phyloP scores from a whole-genome alignment of 129 eudicot species.

The Smallanthus sonchifolius region DNA sequence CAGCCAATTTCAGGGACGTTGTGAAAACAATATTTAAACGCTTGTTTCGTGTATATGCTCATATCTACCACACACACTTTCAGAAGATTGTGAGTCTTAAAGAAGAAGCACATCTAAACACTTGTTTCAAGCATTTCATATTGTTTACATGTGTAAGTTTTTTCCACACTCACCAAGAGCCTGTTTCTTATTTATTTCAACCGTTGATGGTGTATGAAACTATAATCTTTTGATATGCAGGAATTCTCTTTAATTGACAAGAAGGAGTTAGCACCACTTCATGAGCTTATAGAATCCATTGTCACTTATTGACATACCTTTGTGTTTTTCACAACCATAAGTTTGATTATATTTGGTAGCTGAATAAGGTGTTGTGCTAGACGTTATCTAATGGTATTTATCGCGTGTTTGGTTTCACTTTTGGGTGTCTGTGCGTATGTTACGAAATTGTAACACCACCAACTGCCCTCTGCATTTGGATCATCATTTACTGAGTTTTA shows the following conservation, averaged over 20 bases:
- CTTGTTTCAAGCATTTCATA: slow-evolving; percentile 97
- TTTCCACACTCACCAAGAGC: neutral
- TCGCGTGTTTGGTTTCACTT: slow-evolving; percentile 5
- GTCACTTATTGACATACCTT: slow-evolving; percentile 50
- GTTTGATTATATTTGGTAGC: slow-evolving; percentile 15
- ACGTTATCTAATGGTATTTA: slow-evolving; percentile 23
- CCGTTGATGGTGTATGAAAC: too few species aligned
- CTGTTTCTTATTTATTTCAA: neutral
- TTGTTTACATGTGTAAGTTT: slow-evolving; percentile 85
- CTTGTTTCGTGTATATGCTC: slow-evolving; percentile 92
- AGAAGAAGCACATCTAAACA: slow-evolving; percentile 94
- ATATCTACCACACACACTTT: slow-evolving; percentile 90
- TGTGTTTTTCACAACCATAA: neutral
- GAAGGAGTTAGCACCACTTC: slow-evolving; percentile 97
- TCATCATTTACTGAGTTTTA: neutral
- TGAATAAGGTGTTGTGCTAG: slow-evolving; percentile 32
- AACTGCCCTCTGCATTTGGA: neutral
- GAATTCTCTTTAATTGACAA: slow-evolving; percentile 88
- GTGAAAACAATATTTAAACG: slow-evolving; percentile 95
- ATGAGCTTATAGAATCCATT: slow-evolving; percentile 88
- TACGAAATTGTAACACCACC: neutral
- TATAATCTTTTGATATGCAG: slow-evolving; percentile 35
- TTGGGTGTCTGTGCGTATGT: neutral
- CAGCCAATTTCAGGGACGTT: slow-evolving; percentile 86
- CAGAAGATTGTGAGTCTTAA: slow-evolving; percentile 92